phyloP scores from a whole-genome alignment of 2,329 filamentous ascomycete genomes.

The Rhexocercosporidium sp. region DNA sequence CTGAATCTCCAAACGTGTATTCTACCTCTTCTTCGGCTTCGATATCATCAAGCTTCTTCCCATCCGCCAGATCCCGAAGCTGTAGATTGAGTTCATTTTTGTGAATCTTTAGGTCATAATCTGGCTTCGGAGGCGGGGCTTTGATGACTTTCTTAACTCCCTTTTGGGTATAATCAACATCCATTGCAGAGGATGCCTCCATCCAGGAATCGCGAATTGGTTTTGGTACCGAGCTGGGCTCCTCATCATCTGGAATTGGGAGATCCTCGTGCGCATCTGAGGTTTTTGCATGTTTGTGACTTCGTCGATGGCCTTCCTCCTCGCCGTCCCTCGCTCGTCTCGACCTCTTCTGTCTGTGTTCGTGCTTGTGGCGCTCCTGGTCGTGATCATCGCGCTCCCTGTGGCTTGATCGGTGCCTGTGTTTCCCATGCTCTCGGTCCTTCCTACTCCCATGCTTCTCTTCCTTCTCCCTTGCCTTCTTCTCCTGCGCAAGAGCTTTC shows the following conservation, averaged over 20 bases:
- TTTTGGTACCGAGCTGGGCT: constrained; percentile 37
- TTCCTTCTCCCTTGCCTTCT: constrained; percentile 55
- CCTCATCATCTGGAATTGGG: constrained; percentile 57
- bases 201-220: constrained; percentile 87
- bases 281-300: constrained; percentile 46
- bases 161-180: constrained; percentile 81
- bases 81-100: constrained; percentile 81
- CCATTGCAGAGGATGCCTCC: constrained; percentile 81
- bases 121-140: constrained; percentile 36
- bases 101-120: constrained; percentile 58
- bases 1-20: constrained; percentile 88
- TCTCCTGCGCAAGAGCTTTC: constrained; percentile 72
- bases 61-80: constrained; percentile 62
- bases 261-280: constrained; percentile 57
- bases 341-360: constrained; percentile 68
- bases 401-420: constrained; percentile 42
- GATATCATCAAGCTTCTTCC: constrained; percentile 58
- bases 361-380: constrained; percentile 42
- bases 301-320: constrained; percentile 41
- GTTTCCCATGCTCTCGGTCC: constrained; percentile 44
- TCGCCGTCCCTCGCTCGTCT: constrained; percentile 47
- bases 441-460: constrained; percentile 53
- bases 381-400: constrained; percentile 37
- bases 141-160: constrained; percentile 59
- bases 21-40: constrained; percentile 65